Percentiles rank a stretch among this genome's conserved stretches.
phyloP scores from a whole-genome alignment of 2,329 filamentous ascomycete species.

The Trichocomaceae sp. region DNA sequence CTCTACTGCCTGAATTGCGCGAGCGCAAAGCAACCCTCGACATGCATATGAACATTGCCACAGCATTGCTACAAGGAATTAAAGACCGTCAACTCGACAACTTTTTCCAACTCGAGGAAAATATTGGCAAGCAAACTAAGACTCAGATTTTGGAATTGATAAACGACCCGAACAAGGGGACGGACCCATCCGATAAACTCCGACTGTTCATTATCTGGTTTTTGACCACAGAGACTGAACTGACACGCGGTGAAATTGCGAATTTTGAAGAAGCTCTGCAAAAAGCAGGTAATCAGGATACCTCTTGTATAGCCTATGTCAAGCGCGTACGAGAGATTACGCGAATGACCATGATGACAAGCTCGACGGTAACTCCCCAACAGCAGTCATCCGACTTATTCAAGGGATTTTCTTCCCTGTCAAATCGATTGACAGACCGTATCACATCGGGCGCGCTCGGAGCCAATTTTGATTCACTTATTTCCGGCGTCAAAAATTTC shows the following conservation, averaged over 20 bases:
- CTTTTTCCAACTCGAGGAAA: slow-evolving; percentile 92
- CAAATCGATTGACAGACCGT: slow-evolving; percentile 83
- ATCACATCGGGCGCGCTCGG: slow-evolving; percentile 85
- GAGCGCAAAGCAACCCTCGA: slow-evolving; percentile 90
- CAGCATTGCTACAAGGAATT: slow-evolving; percentile 71
- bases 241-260: slow-evolving; percentile 73
- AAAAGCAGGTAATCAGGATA: slow-evolving; percentile 63
- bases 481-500: slow-evolving; percentile 96
- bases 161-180: slow-evolving; percentile 73
- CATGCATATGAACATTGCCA: slow-evolving; percentile 98
- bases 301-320: slow-evolving; percentile 73
- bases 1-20: slow-evolving; percentile 79
- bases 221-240: slow-evolving; percentile 84
- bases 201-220: slow-evolving; percentile 96
- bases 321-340: slow-evolving; percentile 89
- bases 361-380: slow-evolving; percentile 63
- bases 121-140: slow-evolving; percentile 84
- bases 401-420: slow-evolving; percentile 85
- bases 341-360: slow-evolving; percentile 96
- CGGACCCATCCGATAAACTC: slow-evolving; percentile 78
- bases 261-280: slow-evolving; percentile 79
- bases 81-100: slow-evolving; percentile 93
- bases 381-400: slow-evolving; percentile 67
- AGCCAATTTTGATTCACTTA: slow-evolving; percentile 86
- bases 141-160: slow-evolving; percentile 81